These are phyloP conservation scores for Stipa capillata DNA, from an alignment of 176 grass and related monocot species.

Conservation along the genomic window DNA sequence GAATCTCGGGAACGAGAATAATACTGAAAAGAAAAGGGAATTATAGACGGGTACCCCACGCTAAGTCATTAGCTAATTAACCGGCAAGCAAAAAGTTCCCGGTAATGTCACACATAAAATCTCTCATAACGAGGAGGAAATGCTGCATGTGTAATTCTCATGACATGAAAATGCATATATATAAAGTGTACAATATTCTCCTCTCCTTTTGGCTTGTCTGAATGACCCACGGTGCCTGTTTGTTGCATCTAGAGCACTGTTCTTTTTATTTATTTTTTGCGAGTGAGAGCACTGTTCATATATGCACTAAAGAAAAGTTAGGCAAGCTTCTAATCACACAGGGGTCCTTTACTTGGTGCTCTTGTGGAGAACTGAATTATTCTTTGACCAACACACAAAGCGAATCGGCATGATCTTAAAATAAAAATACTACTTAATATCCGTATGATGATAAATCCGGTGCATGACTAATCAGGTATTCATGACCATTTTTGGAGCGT, in stretches of 20 bases:
- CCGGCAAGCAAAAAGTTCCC: neutral
- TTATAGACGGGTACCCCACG: no score
- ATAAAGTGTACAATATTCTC: conserved; percentile 11
- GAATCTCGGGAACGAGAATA: neutral
- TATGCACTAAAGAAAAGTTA: conserved; percentile 43
- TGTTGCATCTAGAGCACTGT: conserved; percentile 19
- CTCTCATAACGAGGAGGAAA: neutral
- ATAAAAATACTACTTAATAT: no score
- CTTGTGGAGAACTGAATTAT: conserved; percentile 28
- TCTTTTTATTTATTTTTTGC: no score
- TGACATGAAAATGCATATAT: neutral
- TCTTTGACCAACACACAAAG: conserved; percentile 20
- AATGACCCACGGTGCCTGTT: conserved; percentile 30
- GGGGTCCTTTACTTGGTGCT: neutral
- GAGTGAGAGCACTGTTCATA: conserved; percentile 21
- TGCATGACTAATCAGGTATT: no score
- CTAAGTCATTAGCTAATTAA: neutral
- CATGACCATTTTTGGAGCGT: no score
- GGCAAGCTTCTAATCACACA: conserved; percentile 39
- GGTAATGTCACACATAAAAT: neutral
- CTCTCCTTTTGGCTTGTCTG: conserved; percentile 8
- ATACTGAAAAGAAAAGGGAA: neutral
- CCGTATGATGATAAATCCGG: no score
- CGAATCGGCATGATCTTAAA: neutral
- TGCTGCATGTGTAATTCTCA: neutral